Percentiles rank a stretch among this genome's conserved stretches.
These are phyloP conservation scores for Boletus vinaceobasis DNA, from an alignment of 768 basidiomycete genomes.

Conservation along the genomic window DNA sequence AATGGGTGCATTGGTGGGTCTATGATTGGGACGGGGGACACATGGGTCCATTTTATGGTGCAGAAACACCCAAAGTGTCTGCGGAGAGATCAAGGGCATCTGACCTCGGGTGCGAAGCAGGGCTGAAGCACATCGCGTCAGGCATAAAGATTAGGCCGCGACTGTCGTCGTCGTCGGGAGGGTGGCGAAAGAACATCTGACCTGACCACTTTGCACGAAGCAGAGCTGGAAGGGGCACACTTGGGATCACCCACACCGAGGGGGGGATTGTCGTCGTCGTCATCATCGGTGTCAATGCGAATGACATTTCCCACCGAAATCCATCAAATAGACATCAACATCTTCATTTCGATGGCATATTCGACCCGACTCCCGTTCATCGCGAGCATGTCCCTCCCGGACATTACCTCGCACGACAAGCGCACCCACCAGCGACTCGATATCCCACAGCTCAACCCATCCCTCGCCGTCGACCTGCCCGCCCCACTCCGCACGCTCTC, in stretches of 20 bases:
- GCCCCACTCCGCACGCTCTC: background rate
- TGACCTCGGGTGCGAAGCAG: background rate
- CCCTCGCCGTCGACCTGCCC: background rate
- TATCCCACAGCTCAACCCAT: background rate
- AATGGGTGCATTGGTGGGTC: background rate
- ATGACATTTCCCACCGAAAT: background rate
- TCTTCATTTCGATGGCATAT: background rate
- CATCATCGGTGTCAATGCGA: background rate
- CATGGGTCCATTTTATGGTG: background rate
- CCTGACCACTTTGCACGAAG: no score
- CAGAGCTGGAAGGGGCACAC: background rate
- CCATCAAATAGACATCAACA: slow-evolving; percentile 22
- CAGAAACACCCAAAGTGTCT: no score
- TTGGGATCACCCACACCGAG: background rate
- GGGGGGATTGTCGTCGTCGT: background rate
- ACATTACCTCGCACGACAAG: background rate
- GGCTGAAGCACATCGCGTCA: background rate
- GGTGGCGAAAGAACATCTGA: background rate
- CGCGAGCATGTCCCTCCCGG: slow-evolving; percentile 21
- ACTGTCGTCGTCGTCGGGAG: background rate
- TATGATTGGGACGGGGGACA: background rate
- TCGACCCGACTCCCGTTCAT: slow-evolving; percentile 5
- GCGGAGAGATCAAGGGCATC: background rate
- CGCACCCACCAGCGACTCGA: background rate
- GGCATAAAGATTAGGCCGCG: background rate